Conservation (phyloP, 1,284 basidiomycete genomes). For the Malassezia sympodialis region DNA sequence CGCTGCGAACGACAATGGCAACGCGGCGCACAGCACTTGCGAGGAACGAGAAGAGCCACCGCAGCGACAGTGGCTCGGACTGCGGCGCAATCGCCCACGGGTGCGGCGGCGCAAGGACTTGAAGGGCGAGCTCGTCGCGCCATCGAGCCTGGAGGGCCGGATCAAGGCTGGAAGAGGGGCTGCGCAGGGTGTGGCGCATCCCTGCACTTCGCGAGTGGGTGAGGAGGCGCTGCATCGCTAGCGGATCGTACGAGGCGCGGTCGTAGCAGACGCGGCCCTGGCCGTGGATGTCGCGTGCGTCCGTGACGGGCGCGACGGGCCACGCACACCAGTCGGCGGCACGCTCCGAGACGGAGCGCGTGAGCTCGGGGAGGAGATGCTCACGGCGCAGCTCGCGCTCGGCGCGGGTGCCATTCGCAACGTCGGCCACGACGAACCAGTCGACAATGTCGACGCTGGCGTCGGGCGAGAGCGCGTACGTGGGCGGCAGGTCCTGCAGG, state of each 20-base stretch:
- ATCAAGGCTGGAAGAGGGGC: background rate
- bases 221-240: background rate
- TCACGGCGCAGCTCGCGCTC: slow-evolving; percentile 1
- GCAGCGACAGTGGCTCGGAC: slow-evolving; percentile 1
- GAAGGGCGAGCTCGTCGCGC: slow-evolving; percentile 6
- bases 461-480: background rate
- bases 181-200: background rate
- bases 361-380: slow-evolving; percentile 1
- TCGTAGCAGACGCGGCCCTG: slow-evolving; percentile 10
- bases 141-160: background rate
- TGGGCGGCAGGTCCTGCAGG: background rate
- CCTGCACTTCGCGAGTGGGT: background rate
- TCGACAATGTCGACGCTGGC: slow-evolving; percentile 8
- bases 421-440: slow-evolving; percentile 14
- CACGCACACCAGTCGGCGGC: background rate
- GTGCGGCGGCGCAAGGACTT: slow-evolving; percentile 5
- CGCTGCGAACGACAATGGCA: slow-evolving; percentile 50
- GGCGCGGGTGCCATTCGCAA: background rate
- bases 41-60: slow-evolving; percentile 7
- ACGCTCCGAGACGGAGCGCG: background rate
- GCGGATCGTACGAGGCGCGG: background rate
- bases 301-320: background rate
- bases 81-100: background rate
- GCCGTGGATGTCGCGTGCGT: slow-evolving; percentile 9
- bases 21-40: slow-evolving; percentile 4